Base-by-base conservation (phyloP, 768 basidiomycete genomes). In the Glaciozyma martinii region DNA sequence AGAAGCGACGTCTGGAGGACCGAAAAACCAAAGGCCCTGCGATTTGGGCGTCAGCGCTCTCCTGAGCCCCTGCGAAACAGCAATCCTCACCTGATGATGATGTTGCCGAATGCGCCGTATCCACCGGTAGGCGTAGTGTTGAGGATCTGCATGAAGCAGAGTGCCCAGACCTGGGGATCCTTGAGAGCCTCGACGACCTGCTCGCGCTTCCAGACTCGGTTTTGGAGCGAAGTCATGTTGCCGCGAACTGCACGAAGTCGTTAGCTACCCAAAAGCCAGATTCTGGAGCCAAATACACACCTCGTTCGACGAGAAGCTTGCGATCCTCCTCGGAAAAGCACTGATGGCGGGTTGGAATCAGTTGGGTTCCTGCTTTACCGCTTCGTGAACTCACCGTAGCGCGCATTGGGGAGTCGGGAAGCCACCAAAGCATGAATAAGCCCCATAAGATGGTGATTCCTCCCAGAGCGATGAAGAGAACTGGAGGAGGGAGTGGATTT, bases 141-240 rank as follows among this genome's bases (percentile, higher is more conserved):
- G 10, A 32, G 30, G 15, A 54, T 25, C 52, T 32, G 25, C 29
- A 55, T 32, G 13, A 82, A 57, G 10, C 78, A 76, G 59, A 81
- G 76, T 10, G 77, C 74, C 80, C 81, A 81, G 12, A 82, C 80
- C 21, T 77, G 79, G 1, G 78, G 78, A 65, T 83, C 82, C 37
- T 69, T 74, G 60, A 81, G 62, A 1, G 79, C 82, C 71, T 83
- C 82, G 61, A 73, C 76, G 79, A 73, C 49, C 42, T 74, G 73
- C 25, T 70, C 67, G 70, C 62, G 68, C 56, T 82, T 83, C 75
- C 81, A 82, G 49, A 77, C 74, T 66, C 76, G 79, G 70, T 82
- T 82, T 71, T 82, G 82, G 19, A 82, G 78, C 23, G 81, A 81
- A 29, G 80, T 81, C 55, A 82, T 79, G 65, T 83, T 82, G 71